Evolutionary conservation across 768 basidiomycete genomes (phyloP), one percentile per base, ranked within the genome.

Genomic region (Leccinum ochraceum): DNA sequence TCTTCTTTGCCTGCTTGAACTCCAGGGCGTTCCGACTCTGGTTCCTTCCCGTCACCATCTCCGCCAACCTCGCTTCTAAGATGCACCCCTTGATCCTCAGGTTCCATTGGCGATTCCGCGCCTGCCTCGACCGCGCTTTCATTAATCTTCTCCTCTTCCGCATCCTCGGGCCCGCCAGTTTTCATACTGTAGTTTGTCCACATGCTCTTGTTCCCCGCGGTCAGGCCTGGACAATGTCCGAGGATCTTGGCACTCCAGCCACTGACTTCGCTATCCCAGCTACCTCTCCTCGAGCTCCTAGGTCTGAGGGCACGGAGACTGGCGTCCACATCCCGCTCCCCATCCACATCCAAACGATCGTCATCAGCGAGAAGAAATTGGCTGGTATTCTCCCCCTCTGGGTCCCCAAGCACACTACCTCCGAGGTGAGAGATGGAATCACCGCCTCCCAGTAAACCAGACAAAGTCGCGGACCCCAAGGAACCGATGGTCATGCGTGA

Each of bases 251-350:
- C 92, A 71, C 92, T 94, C 93, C 93, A 95, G 48, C 89, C 83
- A 65, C 91, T 94, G 26, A 84, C 88, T 69, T 89, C 90, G 67
- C 94, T 95, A 66, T 92, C 95, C 91, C 94, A 95, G 68, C 94
- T 95, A 0, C 90, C 90, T 67, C 92, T 80, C 67, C 94, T 81
- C 9, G 91, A 92, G 74, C 91, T 92, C 59, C 94, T 79, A 1
- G 92, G 92, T 61, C 94, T 78, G 66, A 97, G 77, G n/a, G 95
- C 95, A 7, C 94, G 82, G 26, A 97, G 87, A 67, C 92, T 94
- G 1, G 95, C 95, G 65, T 92, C 89, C 17, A 88, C 83, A 66
- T 95, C 93, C 37, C 87, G 81, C 46, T 78, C 79, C 6, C 70
- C 75, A 20, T 79, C 77, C 9, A 61, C 74, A 64, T 86, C 82